Evolutionary conservation across 805 yeast species (phyloP), one percentile per base, ranked within the genome.

Genomic region (Lipomyces kockii): DNA sequence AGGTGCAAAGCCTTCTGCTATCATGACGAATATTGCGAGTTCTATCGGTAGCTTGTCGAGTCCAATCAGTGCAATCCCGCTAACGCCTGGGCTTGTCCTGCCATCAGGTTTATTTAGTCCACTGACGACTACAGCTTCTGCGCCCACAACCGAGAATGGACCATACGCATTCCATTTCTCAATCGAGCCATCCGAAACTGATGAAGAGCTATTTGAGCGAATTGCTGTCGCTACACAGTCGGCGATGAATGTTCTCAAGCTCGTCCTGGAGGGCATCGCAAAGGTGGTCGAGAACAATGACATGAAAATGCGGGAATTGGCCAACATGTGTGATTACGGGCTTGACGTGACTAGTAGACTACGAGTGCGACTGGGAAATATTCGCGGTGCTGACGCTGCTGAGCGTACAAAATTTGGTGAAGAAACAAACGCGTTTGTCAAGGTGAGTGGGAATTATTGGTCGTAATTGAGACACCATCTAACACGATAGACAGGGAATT

Each of bases 301-400:
- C 90, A 0, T 75, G 5, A 89, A 88, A 72, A 89, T 92, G 39
- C 87, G 88, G 72, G 97, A 92, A 60, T 81, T 93, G 60, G 89
- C 96, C 0, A 83, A 82, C 58, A 89, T 91, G 12, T 92, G 97
- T 76, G 85, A 90, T 64, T 81, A 86, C 22, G 90, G 97, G 0
- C 88, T 90, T 84, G 97, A 91, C n/a, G 84, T 89, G 54, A 90
- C 97, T 9, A 87, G 88, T 70, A 80, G 87, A 66, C 82, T 91
- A 60, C 85, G 85, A 66, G 80, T 80, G 14, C 84, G 87, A 62
- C 80, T 93, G 61, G 79, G 81, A 12, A 79, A 83, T 1, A 82
- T 87, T 39, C 77, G 86, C 43, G 86, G 83, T 54, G 81, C 85
- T 7, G 83, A 80, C 3, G 71, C 83, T 5, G 74, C 76, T 3